These are phyloP conservation scores for Trichoderma semiorbis DNA, from an alignment of 2,329 filamentous ascomycete species.

Conservation along the genomic window DNA sequence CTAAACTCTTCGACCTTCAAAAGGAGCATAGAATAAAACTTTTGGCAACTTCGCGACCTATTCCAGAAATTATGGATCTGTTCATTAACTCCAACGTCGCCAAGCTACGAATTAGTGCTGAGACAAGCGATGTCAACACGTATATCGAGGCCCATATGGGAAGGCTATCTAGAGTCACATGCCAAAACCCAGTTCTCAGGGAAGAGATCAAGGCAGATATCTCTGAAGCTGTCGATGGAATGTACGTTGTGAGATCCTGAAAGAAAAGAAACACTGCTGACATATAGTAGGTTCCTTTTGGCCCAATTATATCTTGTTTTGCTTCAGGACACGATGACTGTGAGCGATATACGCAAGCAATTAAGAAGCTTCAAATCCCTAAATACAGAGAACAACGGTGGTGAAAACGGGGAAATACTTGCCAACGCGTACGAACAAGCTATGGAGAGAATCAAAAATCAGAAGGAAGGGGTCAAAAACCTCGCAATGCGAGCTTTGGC, in stretches of 20 bases:
- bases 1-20: neutral
- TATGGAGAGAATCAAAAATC: neutral
- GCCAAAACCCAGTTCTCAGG: accelerated
- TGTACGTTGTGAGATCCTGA: neutral
- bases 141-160: neutral
- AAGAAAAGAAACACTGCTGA: neutral
- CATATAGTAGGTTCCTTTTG: neutral
- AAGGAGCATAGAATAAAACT: neutral
- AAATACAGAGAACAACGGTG: neutral
- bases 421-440: neutral
- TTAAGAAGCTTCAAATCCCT: neutral
- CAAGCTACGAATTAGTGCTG: neutral
- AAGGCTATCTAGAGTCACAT: neutral
- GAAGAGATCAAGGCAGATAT: neutral
- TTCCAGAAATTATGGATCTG: neutral
- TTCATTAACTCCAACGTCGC: neutral
- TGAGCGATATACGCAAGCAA: neutral
- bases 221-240: neutral
- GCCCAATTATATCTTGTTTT: neutral
- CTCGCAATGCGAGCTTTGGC: neutral
- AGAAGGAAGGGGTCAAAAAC: neutral
- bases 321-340: neutral
- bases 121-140: neutral
- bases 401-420: neutral
- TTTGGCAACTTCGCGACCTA: neutral